Base-by-base conservation (phyloP, 2,329 filamentous ascomycete species). In the Colletotrichum sp. region DNA sequence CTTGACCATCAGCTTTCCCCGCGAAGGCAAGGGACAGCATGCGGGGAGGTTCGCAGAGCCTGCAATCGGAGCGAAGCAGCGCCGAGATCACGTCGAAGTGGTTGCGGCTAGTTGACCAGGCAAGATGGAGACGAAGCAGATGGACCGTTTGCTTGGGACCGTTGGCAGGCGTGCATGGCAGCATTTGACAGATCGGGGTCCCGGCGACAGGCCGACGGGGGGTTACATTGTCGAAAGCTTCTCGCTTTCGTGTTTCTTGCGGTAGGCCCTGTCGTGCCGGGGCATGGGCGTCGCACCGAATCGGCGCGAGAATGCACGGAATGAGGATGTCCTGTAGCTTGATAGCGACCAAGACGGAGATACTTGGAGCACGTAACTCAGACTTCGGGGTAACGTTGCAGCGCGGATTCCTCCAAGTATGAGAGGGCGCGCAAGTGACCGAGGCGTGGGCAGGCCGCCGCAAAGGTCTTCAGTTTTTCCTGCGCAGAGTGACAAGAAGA, bases 371-470 rank as follows among this genome's bases (percentile, higher is more conserved):
- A 52, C 34, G 43, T 67, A n/a, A 24, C 43, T 58, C 28, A 21
- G 26, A 32, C 18, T 48, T 74, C 71, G 52, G 67, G 67, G 67
- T 62, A 71, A 65, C 66, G 67, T 65, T 74, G 52, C 67, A 71
- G 59, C 28, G 67, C 38, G 21, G 18, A 59, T 59, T 24, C 48
- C 21, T 34, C 36, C 66, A 64, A 48, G 58, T 26, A 59, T 21
- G 24, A 61, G 18, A 32, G n/a, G 59, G n/a, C 59, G 14, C 30
- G 24, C 28, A 14, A 13, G 68, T 30, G 3, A 21, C 26, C 28
- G 28, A 61, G 4, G 24, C 26, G 3, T 13, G 18, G 56, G 4
- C 26, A 61, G 4, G 10, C 18, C 18, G n/a, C 30, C 8, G 58
- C 18, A 12, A n/a, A 61, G 13, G 18, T 21, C 26, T 12, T 32